Base-by-base conservation (phyloP, 2,329 filamentous ascomycete species). In the Metarhizium robertsii region DNA sequence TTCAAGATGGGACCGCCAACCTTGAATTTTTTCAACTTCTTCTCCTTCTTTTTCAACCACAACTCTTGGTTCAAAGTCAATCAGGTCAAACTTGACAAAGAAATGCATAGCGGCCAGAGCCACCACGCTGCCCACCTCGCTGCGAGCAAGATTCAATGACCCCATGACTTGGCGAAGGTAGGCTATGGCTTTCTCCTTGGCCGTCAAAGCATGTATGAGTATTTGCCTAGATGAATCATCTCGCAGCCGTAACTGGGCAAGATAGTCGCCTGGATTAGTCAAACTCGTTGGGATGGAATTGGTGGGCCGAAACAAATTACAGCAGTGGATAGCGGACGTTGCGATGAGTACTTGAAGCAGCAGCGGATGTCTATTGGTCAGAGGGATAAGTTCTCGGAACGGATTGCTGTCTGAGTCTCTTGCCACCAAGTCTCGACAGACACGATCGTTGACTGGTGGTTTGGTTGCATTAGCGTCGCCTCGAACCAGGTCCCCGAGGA, bases 401-500 rank as follows among this genome's bases (percentile, higher is more conserved):
- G 76, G 77, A 55, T 79, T 79, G 57, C 64, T 68, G 43, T 69
- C 70, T 3, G 69, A 69, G 64, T 79, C 77, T 60, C 77, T 72
- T 54, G 75, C 70, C 43, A 79, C 75, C 50, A 83, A 73, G 60
- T 82, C 79, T 64, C 76, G 74, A 65, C 79, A 83, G 55, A 84
- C 69, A 53, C 76, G 67, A 57, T 72, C 63, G 64, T 73, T 65
- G 70, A 78, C 70, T 79, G 53, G 45, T 16, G 20, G 13, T 46
- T 38, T 45, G 54, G 53, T 54, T 60, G 55, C 59, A 56, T 65
- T 66, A 68, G 66, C 57, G 61, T 56, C 54, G 50, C 54, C 53
- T 49, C 54, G 48, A 25, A 47, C 52, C 18, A 45, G 42, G 42
- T 45, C 42, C 6, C 32, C 32, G 32, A 43, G 14, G n/a, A 43